Evolutionary conservation across 306 rosid species (phyloP), one percentile per base, ranked within the genome.

Genomic region (Rosa lucieae): DNA sequence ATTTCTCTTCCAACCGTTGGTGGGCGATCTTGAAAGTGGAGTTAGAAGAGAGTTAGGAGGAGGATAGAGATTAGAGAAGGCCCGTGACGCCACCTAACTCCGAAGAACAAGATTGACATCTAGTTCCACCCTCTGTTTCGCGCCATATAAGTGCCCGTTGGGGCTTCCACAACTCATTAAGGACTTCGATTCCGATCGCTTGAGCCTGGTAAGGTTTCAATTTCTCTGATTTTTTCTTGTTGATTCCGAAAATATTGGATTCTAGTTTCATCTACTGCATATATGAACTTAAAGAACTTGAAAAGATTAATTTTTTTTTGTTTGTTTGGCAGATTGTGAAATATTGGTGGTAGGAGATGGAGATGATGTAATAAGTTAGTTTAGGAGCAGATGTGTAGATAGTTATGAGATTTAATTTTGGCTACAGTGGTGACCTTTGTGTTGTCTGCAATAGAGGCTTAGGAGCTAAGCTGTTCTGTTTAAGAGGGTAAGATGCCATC

Each of bases 401-500:
- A 89, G 92, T 85, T 89, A 95, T 95, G 99, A 85, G 87, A 89
- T 86, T 82, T 74, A 66, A 74, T 86, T 59, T 82, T 78, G 87
- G 70, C 29, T 77, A 53, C 77, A 43, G 80, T 55, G 85, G 86
- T 79, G 73, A 47, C 42, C 68, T 51, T 72, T 69, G 78, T 53
- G 82, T 63, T 79, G 76, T 84, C 77, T 73, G 85, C 69, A 46
- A 35, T 73, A 70, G 72, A 74, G 71, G 77, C 51, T 46, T 74
- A 65, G 86, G 80, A 77, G 82, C 70, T 39, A 72, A 78, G 76
- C 70, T 71, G 48, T 78, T 81, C 40, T 78, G 76, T 80, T 72
- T 84, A 55, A 84, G 88, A 79, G 89, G 87, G 74, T 91, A 92
- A 91, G 79, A 96, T 96, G 99, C 94, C 96, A 82, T 86, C 96